phyloP scores from a whole-genome alignment of 371 early-diverging fungal genomes.

The Mucor saturninus region DNA sequence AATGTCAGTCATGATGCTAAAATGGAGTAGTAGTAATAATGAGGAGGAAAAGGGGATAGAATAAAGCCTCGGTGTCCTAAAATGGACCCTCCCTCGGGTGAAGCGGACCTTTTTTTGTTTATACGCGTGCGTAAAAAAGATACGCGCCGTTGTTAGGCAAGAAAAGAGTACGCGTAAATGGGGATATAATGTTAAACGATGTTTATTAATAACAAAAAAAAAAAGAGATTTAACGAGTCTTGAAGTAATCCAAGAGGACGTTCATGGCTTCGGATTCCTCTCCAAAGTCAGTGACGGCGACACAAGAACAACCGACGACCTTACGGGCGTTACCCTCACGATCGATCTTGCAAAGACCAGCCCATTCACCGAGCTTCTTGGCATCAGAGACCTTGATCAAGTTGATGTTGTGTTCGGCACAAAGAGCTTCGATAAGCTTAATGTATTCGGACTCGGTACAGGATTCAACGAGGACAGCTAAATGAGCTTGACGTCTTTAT shows the following conservation, averaged over 20 bases:
- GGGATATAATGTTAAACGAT: neutral
- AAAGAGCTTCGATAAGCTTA: slow-evolving; percentile 96
- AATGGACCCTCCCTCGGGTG: too few relatives aligned
- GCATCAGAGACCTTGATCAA: slow-evolving; percentile 97
- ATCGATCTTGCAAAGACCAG: slow-evolving; percentile 99
- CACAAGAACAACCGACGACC: slow-evolving; percentile 96
- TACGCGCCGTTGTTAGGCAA: too few relatives aligned
- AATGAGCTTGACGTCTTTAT: slow-evolving; percentile 76
- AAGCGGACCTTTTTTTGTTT: neutral
- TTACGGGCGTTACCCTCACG: slow-evolving; percentile 98
- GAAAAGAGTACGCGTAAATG: neutral
- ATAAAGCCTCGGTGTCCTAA: too few relatives aligned
- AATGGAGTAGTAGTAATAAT: neutral
- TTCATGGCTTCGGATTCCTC: slow-evolving; percentile 98
- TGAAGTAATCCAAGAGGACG: slow-evolving; percentile 93
- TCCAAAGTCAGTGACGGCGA: slow-evolving; percentile 96
- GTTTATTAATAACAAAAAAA: slow-evolving; percentile 2
- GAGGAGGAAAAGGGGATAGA: neutral
- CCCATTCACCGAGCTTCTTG: slow-evolving; percentile 99
- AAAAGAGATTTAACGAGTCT: slow-evolving; percentile 66
- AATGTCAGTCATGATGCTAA: slow-evolving; percentile 2
- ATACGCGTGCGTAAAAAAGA: neutral
- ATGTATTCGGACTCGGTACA: slow-evolving; percentile 96
- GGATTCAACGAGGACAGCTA: slow-evolving; percentile 95
- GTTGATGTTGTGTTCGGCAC: slow-evolving; percentile 98